Evolutionary conservation across 257 asterid genomes (phyloP), one percentile per base, ranked within the genome.

Genomic region (Penstemon newberryi): DNA sequence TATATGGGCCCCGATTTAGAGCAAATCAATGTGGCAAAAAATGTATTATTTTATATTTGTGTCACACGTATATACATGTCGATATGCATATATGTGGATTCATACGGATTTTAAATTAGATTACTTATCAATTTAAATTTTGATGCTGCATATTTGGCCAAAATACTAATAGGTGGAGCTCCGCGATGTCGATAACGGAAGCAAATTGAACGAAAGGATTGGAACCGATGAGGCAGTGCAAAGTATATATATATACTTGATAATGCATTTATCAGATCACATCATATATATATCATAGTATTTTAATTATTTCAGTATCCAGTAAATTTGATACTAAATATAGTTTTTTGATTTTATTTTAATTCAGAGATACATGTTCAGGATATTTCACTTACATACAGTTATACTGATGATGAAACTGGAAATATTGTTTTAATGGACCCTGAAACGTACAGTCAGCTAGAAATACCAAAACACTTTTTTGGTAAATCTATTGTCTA

Each of bases 151-250:
- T 15, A 15, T 37, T 73, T 76, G 52, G 43, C 54, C 66, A 65
- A 61, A 13, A 71, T 66, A 70, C 56, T 73, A 40, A 69, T 84
- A 93, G 99, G 99, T 94, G 78, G 99, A 94, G 83, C 90, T 94
- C 47, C 99, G 99, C 53, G 99, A 94, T 75, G 81, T 94, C 61
- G 96, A 86, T 79, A 86, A 89, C 75, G 99, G 99, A 75, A 87
- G 59, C 87, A 94, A 94, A 81, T 65, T 80, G 65, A 94, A 89
- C 46, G 99, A 91, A 82, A 87, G 99, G 77, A 66, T 94, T 66
- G 91, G 97, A 54, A 94, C 99, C 0, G 96, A 91, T 69, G 97
- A 94, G 85, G 50, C 92, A 39, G 73, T 94, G 72, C 96, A 91
- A 77, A 89, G 97, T 94, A 94, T 67, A 92, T 68, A 39, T 67